Percentiles rank a stretch among this genome's conserved stretches.
Conservation (phyloP, 2,329 filamentous ascomycete species). For the Fusarium tanahbumbuense region DNA sequence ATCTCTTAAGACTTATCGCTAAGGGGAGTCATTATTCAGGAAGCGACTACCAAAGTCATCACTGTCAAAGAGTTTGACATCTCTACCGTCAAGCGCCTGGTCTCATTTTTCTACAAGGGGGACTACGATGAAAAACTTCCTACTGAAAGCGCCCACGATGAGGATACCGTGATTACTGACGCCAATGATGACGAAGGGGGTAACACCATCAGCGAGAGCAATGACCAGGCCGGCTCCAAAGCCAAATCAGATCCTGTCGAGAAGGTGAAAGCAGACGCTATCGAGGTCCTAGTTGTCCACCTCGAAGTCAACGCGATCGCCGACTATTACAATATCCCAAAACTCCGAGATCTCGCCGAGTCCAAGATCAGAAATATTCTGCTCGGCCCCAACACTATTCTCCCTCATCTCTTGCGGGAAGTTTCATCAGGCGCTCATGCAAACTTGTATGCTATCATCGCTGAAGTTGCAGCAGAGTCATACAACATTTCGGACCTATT, state of each 20-base stretch:
- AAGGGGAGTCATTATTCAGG: background rate
- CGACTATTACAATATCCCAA: background rate
- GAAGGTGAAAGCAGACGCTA: rapidly evolving
- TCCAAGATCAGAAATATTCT: background rate
- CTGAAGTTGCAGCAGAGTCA: background rate
- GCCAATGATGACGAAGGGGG: background rate
- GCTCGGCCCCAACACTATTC: background rate
- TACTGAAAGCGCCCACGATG: background rate
- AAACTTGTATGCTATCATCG: background rate
- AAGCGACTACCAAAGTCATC: background rate
- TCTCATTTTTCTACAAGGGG: slow-evolving; percentile 2
- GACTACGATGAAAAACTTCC: background rate
- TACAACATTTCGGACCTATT: background rate
- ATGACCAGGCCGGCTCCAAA: too few species aligned
- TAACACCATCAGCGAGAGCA: too few species aligned
- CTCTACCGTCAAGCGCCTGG: background rate
- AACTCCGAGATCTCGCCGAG: background rate
- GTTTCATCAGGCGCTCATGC: background rate
- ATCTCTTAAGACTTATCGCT: rapidly evolving
- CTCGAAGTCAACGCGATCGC: background rate
- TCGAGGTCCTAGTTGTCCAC: background rate
- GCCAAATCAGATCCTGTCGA: too few species aligned
- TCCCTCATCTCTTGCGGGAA: background rate
- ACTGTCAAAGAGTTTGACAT: background rate
- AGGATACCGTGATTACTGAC: background rate